These are phyloP conservation scores for Talaromyces sp. DNA, from an alignment of 2,329 filamentous ascomycete genomes.

Conservation along the genomic window DNA sequence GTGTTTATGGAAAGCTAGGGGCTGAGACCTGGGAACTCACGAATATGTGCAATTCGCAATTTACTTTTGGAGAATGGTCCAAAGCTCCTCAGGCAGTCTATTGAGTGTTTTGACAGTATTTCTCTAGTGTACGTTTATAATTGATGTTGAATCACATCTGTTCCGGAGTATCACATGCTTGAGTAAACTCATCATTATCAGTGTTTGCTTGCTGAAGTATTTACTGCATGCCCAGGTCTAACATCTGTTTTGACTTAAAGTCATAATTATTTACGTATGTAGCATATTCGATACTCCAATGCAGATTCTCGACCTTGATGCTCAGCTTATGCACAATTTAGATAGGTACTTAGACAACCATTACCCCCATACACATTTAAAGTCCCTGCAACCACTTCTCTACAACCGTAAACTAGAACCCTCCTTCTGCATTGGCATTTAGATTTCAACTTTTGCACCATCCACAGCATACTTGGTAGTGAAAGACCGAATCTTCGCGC, in stretches of 20 bases:
- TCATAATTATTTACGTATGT: neutral
- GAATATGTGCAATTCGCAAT: slow-evolving; percentile 63
- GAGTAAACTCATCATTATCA: neutral
- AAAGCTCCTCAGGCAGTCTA: neutral
- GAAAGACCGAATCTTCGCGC: neutral
- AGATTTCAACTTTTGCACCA: neutral
- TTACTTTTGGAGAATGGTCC: slow-evolving; percentile 34
- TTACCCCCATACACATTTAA: neutral
- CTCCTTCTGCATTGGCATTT: neutral
- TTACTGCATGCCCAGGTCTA: neutral
- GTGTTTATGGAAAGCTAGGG: slow-evolving; percentile 29
- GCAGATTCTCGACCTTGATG: neutral
- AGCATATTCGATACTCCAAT: neutral
- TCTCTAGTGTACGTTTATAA: neutral
- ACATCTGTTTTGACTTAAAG: neutral
- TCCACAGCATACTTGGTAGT: neutral
- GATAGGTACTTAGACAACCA: neutral
- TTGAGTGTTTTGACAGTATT: neutral
- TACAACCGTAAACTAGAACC: neutral
- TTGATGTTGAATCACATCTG: neutral
- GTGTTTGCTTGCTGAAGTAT: neutral
- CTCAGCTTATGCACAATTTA: neutral
- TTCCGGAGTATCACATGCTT: neutral
- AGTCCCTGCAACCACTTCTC: neutral
- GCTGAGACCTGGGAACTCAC: slow-evolving; percentile 65